Percentiles rank a stretch among this genome's conserved stretches.
Conservation (phyloP, 129 eudicot genomes). For the Flaveria sonorensis region DNA sequence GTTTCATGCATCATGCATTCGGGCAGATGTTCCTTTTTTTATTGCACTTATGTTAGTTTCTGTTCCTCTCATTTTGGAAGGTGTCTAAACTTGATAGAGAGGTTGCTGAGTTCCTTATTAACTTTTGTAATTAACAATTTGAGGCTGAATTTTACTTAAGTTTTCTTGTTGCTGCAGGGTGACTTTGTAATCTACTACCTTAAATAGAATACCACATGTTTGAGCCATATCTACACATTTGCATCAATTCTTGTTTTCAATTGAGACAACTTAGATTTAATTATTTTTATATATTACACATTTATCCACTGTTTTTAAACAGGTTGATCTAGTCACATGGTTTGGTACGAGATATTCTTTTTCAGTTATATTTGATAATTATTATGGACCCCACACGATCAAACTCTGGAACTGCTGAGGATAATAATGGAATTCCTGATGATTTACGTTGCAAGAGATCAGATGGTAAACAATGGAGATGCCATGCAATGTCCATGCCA, state of each 20-base stretch:
- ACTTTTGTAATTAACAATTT: background rate
- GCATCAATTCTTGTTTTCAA: background rate
- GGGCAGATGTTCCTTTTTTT: background rate
- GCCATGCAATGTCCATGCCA: slow-evolving; percentile 99
- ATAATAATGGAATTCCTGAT: slow-evolving; percentile 84
- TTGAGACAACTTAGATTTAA: background rate
- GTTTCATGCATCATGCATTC: background rate
- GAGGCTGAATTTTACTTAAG: background rate
- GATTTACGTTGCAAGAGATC: slow-evolving; percentile 96
- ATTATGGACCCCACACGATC: slow-evolving; percentile 69
- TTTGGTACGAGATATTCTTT: slow-evolving; percentile 14
- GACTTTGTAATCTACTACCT: background rate
- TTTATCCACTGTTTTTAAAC: slow-evolving; percentile 20
- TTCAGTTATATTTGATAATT: slow-evolving; percentile 18
- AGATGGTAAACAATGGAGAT: slow-evolving; percentile 99
- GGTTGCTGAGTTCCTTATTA: background rate
- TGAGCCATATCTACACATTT: background rate
- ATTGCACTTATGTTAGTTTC: background rate
- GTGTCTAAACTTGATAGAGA: background rate
- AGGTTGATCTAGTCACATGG: slow-evolving; percentile 34
- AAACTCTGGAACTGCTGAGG: slow-evolving; percentile 63
- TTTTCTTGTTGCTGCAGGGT: background rate
- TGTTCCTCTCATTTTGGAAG: background rate
- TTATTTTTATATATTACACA: background rate
- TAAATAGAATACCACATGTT: background rate